Percentiles rank a stretch among this genome's conserved stretches.
Conservation (phyloP, 2,329 filamentous ascomycete species). For the Didymosphaeria variabile region DNA sequence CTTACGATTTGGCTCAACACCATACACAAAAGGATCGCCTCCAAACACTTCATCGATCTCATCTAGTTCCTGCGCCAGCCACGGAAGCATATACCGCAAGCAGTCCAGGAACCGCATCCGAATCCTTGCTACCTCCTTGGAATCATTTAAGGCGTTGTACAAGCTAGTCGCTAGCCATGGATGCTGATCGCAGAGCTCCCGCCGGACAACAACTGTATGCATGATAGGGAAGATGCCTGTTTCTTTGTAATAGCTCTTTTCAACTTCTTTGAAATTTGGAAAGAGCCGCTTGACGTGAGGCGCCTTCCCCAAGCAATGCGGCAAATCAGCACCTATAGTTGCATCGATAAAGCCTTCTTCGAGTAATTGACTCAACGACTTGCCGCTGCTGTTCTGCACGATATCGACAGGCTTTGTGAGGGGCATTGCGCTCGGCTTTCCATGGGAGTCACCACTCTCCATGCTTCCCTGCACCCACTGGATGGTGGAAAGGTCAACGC, state of each 20-base stretch:
- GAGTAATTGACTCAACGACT: slow-evolving; percentile 30
- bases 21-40: slow-evolving; percentile 48
- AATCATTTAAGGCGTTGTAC: slow-evolving; percentile 45
- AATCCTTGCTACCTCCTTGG: slow-evolving; percentile 42
- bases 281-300: slow-evolving; percentile 44
- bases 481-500: slow-evolving; percentile 41
- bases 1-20: slow-evolving; percentile 43
- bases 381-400: slow-evolving; percentile 34
- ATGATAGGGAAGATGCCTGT: slow-evolving; percentile 46
- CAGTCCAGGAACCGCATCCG: slow-evolving; percentile 38
- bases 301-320: slow-evolving; percentile 40
- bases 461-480: slow-evolving; percentile 48
- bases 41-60: slow-evolving; percentile 49
- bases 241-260: slow-evolving; percentile 44
- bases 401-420: slow-evolving; percentile 35
- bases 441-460: slow-evolving; percentile 38
- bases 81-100: slow-evolving; percentile 50
- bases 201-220: slow-evolving; percentile 40
- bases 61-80: slow-evolving; percentile 42
- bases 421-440: slow-evolving; percentile 36
- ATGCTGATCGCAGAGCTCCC: slow-evolving; percentile 39
- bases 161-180: slow-evolving; percentile 41
- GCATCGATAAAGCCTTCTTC: slow-evolving; percentile 51
- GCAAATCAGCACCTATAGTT: slow-evolving; percentile 47
- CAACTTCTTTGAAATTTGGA: slow-evolving; percentile 45